Conservation (phyloP, 2,329 filamentous ascomycete genomes). For the Zasmidium cellare region DNA sequence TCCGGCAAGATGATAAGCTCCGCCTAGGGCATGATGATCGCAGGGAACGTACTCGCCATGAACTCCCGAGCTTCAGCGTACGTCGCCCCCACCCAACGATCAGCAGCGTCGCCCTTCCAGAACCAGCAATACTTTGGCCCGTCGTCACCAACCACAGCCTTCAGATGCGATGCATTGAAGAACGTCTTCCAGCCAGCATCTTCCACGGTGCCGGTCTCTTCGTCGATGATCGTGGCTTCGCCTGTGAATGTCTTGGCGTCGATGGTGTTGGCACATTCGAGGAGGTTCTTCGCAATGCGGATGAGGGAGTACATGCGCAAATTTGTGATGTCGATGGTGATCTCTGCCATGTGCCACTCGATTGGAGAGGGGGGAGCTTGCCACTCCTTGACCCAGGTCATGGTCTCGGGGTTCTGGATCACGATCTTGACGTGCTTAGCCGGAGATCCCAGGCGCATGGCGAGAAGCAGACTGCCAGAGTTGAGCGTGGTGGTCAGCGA, state of each 20-base stretch:
- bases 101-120: not conserved
- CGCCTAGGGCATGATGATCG: too few relatives aligned
- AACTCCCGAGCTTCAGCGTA: too few relatives aligned
- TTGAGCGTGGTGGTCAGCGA: too few relatives aligned
- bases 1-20: too few relatives aligned
- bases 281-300: not conserved
- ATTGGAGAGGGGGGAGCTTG: not conserved
- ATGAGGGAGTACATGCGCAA: not conserved
- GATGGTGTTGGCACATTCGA: not conserved
- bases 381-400: too few relatives aligned
- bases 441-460: too few relatives aligned
- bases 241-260: not conserved
- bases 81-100: too few relatives aligned
- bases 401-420: too few relatives aligned
- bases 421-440: too few relatives aligned
- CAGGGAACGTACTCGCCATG: too few relatives aligned
- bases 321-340: not conserved
- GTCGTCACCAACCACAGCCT: not conserved
- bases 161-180: not conserved
- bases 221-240: not conserved
- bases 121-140: not conserved
- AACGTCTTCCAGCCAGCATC: not conserved
- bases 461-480: too few relatives aligned
- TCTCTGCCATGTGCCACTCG: not conserved
- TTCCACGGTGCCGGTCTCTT: not conserved